Conservation (phyloP, 306 rosid species). For the Canavalia ensiformis region DNA sequence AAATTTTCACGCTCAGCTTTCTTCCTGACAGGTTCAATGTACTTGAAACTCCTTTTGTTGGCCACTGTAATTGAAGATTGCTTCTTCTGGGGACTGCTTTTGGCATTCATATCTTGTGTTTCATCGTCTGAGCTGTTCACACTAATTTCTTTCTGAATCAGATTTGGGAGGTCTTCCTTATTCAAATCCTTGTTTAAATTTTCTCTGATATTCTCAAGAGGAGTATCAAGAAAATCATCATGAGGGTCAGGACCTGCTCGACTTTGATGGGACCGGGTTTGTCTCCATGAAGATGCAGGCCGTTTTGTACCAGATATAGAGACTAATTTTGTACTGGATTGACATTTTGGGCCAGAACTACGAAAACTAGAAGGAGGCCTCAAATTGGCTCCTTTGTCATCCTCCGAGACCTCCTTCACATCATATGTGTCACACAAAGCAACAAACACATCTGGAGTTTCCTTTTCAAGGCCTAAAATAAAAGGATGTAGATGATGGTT, state of each 20-base stretch:
- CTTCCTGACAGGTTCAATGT: slow-evolving; percentile 88
- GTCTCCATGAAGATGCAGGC: slow-evolving; percentile 85
- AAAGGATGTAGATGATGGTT: slow-evolving; percentile 35
- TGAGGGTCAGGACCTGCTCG: slow-evolving; percentile 80
- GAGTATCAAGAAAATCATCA: slow-evolving; percentile 96
- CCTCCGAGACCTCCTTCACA: slow-evolving; percentile 55
- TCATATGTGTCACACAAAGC: slow-evolving; percentile 46
- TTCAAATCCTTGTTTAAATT: slow-evolving; percentile 63
- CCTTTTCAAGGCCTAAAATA: slow-evolving; percentile 59
- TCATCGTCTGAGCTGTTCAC: slow-evolving; percentile 75
- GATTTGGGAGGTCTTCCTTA: slow-evolving; percentile 47
- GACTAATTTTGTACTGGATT: slow-evolving; percentile 54
- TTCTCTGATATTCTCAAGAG: slow-evolving; percentile 77
- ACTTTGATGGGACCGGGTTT: slow-evolving; percentile 75
- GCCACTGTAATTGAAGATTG: slow-evolving; percentile 55
- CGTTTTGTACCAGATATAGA: slow-evolving; percentile 67
- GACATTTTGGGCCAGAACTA: slow-evolving; percentile 50
- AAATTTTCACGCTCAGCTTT: slow-evolving; percentile 90
- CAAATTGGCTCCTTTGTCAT: slow-evolving; percentile 48
- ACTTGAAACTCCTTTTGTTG: slow-evolving; percentile 71
- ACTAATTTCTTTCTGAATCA: slow-evolving; percentile 51
- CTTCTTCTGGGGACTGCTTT: slow-evolving; percentile 59
- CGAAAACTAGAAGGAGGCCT: slow-evolving; percentile 51
- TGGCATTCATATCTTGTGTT: slow-evolving; percentile 77
- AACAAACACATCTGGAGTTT: slow-evolving; percentile 54